These are phyloP conservation scores for Diplocarpon mali DNA, from an alignment of 2,329 filamentous ascomycete genomes.

Conservation along the genomic window DNA sequence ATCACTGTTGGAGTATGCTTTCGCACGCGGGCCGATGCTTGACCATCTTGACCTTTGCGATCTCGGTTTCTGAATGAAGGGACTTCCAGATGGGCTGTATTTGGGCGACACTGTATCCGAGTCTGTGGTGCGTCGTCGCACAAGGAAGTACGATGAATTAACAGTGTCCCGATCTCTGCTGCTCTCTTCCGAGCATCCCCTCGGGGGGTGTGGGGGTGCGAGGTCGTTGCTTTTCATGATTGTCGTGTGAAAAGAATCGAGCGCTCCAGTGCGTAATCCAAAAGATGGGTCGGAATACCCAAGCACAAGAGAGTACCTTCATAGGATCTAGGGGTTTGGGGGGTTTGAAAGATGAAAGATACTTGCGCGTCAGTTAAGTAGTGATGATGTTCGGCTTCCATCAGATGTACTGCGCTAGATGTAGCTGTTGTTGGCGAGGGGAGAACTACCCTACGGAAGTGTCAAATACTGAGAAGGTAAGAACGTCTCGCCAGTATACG, in stretches of 20 bases:
- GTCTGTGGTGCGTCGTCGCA: neutral
- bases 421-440: too few species aligned
- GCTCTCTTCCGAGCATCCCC: neutral
- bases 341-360: neutral
- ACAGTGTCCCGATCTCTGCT: constrained; percentile 3
- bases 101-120: constrained; percentile 4
- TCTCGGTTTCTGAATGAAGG: neutral
- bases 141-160: constrained; percentile 5
- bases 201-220: neutral
- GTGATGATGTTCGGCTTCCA: neutral
- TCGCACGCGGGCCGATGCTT: neutral
- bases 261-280: constrained; percentile 6
- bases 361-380: too few species aligned
- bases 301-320: constrained; percentile 9
- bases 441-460: too few species aligned
- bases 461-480: too few species aligned
- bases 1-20: constrained; percentile 2
- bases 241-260: neutral
- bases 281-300: constrained; percentile 9
- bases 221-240: constrained; percentile 6
- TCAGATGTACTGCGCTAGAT: too few species aligned
- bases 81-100: neutral
- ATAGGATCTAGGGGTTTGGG: constrained; percentile 5
- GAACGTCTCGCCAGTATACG: too few species aligned
- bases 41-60: constrained; percentile 6